phyloP scores from a whole-genome alignment of 306 rosid species.

The Acmispon strigosus region DNA sequence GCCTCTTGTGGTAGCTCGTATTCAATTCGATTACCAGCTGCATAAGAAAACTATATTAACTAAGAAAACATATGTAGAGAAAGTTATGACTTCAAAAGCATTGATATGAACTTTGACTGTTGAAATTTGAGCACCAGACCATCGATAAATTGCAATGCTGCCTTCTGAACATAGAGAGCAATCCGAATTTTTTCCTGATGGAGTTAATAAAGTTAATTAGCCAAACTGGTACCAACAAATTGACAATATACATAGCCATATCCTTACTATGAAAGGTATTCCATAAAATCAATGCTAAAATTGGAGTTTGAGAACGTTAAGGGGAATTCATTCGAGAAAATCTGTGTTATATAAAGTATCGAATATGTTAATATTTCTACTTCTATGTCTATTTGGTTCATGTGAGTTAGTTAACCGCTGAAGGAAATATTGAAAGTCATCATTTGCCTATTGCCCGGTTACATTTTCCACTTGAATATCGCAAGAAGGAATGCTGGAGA shows the following conservation, averaged over 20 bases:
- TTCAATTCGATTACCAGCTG: slow-evolving; percentile 56
- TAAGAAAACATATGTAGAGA: slow-evolving; percentile 4
- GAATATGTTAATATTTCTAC: background rate
- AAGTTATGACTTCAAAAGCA: slow-evolving; percentile 16
- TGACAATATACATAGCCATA: background rate
- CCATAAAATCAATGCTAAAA: background rate
- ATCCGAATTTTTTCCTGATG: slow-evolving; percentile 80
- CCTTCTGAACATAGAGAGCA: slow-evolving; percentile 82
- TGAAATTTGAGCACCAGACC: slow-evolving; percentile 46
- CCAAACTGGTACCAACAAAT: background rate
- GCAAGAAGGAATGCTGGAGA: background rate
- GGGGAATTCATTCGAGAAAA: background rate
- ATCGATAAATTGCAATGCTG: slow-evolving; percentile 82
- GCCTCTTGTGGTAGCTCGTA: slow-evolving; percentile 59
- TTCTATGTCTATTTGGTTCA: no score
- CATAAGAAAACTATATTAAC: slow-evolving; percentile 33
- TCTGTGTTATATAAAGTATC: no score
- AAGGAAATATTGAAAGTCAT: background rate
- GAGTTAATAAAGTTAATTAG: slow-evolving; percentile 21
- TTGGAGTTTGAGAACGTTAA: background rate
- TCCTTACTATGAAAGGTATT: background rate
- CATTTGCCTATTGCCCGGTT: background rate
- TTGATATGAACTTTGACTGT: background rate
- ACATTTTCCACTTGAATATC: background rate
- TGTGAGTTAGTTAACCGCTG: background rate